phyloP scores from a whole-genome alignment of 1,284 basidiomycete genomes.

The Ceratobasidium sp. region DNA sequence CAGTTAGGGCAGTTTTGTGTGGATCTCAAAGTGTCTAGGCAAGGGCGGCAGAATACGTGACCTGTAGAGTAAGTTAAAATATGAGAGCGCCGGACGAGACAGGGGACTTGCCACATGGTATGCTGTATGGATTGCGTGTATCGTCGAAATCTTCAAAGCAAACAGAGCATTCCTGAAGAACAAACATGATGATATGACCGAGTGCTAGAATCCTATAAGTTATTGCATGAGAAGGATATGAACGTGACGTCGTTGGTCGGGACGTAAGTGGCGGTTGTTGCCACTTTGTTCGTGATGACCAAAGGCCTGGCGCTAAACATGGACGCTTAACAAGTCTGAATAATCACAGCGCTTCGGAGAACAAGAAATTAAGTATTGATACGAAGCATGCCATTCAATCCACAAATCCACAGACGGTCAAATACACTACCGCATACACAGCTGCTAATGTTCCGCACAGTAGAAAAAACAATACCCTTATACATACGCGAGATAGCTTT shows the following conservation, averaged over 20 bases:
- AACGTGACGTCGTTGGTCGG: not conserved
- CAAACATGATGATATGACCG: conserved; percentile 19
- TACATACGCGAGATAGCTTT: not conserved
- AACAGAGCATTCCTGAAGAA: conserved; percentile 22
- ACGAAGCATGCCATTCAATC: too few relatives aligned
- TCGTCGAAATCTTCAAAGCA: conserved; percentile 28
- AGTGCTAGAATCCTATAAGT: not conserved
- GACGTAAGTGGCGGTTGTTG: too few relatives aligned
- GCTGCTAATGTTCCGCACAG: not conserved
- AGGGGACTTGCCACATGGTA: conserved; percentile 20
- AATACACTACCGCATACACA: not conserved
- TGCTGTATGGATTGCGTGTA: conserved; percentile 8
- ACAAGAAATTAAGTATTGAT: too few relatives aligned
- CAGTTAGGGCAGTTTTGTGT: conserved; percentile 33
- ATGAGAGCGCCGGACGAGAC: not conserved
- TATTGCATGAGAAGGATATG: conserved; percentile 1
- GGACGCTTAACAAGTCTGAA: not conserved
- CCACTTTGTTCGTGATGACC: too few relatives aligned
- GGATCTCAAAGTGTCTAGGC: conserved; percentile 21
- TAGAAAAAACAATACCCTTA: not conserved
- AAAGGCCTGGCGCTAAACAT: too few relatives aligned
- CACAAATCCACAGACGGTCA: not conserved
- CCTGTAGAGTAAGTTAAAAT: not conserved
- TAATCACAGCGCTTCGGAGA: not conserved
- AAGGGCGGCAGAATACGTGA: conserved; percentile 35